Evolutionary conservation across 2,329 filamentous ascomycete genomes (phyloP).

Genomic region (Beauveria sp.): DNA sequence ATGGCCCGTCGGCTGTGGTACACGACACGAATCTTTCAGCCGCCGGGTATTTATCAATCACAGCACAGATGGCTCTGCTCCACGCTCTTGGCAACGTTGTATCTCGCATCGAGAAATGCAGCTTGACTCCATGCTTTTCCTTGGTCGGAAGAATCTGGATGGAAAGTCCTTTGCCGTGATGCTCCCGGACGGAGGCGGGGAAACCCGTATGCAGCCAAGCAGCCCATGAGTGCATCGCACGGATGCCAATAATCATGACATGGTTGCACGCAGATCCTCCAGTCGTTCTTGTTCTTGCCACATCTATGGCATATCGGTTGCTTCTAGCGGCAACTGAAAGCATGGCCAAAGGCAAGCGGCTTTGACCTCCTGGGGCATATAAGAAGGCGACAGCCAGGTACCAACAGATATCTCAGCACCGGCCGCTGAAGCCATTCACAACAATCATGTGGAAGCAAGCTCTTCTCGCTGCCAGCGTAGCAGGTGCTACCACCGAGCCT

Average conservation of each 20-base stretch:
- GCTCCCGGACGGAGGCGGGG: background rate
- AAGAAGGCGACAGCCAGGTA: background rate
- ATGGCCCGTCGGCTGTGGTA: background rate
- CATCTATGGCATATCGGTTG: background rate
- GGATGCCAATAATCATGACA: background rate
- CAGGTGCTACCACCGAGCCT: background rate
- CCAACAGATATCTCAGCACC: background rate
- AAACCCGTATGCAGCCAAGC: background rate
- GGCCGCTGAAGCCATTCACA: background rate
- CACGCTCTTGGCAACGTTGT: conserved; percentile 1
- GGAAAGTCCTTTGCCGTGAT: background rate
- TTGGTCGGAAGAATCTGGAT: background rate
- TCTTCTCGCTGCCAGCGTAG: background rate
- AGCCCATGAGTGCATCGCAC: background rate
- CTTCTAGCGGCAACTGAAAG: background rate
- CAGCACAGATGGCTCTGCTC: background rate
- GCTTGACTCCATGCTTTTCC: background rate
- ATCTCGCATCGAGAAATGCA: background rate
- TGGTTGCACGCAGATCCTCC: background rate
- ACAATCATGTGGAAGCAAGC: conserved; percentile 1
- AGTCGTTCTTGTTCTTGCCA: background rate
- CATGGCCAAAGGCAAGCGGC: background rate
- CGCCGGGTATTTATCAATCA: background rate
- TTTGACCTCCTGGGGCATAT: background rate
- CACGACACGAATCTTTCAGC: background rate